Evolutionary conservation across 1,284 basidiomycete species (phyloP).

Genomic region (Cryptococcus sp.): DNA sequence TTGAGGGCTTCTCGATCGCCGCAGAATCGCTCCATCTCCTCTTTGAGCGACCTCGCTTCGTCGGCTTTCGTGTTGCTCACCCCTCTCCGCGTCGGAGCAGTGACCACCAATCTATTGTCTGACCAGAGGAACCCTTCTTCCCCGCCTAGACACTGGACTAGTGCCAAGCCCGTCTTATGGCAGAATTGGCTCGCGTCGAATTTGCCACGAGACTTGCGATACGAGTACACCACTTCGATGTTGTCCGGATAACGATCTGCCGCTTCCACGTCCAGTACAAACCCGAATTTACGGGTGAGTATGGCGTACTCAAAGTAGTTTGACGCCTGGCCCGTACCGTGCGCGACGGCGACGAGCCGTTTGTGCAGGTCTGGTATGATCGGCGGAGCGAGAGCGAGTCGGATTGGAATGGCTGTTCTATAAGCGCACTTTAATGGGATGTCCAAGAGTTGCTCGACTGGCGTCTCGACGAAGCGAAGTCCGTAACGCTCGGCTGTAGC

Average conservation of each 20-base stretch:
- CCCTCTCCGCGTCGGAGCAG: slow-evolving; percentile 37
- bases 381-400: slow-evolving; percentile 71
- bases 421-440: slow-evolving; percentile 79
- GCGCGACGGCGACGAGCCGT: slow-evolving; percentile 61
- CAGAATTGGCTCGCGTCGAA: slow-evolving; percentile 86
- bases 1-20: slow-evolving; percentile 60
- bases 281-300: slow-evolving; percentile 68
- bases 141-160: slow-evolving; percentile 81
- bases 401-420: slow-evolving; percentile 81
- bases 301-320: slow-evolving; percentile 81
- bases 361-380: slow-evolving; percentile 67
- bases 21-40: slow-evolving; percentile 67
- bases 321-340: slow-evolving; percentile 57
- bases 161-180: slow-evolving; percentile 80
- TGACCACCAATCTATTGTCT: slow-evolving; percentile 70
- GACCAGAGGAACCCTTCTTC: slow-evolving; percentile 78
- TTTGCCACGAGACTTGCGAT: slow-evolving; percentile 62
- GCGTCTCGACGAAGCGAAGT: slow-evolving; percentile 87
- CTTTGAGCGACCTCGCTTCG: slow-evolving; percentile 52
- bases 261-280: slow-evolving; percentile 85
- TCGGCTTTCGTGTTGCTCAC: slow-evolving; percentile 33
- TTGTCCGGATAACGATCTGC: slow-evolving; percentile 71
- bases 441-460: slow-evolving; percentile 80
- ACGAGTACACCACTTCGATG: slow-evolving; percentile 85
- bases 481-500: slow-evolving; percentile 86